A percentile compares a stretch with the other conserved stretches of the same genome.
Conservation (phyloP, 1,284 basidiomycete species). For the Athelia sp. region DNA sequence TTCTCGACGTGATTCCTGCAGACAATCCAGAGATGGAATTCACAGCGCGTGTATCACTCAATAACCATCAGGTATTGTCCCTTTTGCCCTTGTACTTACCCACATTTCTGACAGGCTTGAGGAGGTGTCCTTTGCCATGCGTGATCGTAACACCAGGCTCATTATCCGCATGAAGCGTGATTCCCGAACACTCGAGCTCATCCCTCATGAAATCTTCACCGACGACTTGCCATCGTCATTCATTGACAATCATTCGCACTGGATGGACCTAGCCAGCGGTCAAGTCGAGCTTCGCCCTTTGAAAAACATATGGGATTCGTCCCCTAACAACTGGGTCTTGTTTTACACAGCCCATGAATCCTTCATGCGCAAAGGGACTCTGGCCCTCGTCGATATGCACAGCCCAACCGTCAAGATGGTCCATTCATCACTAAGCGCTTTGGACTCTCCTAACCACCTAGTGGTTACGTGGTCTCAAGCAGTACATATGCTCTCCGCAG, state of each 20-base stretch:
- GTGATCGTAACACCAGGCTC: constrained; percentile 17
- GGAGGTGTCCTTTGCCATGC: constrained; percentile 17
- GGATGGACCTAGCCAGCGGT: constrained; percentile 14
- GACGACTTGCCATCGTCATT: constrained; percentile 21
- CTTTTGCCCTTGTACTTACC: background rate
- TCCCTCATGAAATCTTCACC: constrained; percentile 14
- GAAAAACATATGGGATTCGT: constrained; percentile 13
- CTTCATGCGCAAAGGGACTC: background rate
- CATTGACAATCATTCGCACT: constrained; percentile 19
- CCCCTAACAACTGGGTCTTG: constrained; percentile 18
- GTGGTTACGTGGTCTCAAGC: constrained; percentile 13
- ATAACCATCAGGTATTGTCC: constrained; percentile 15
- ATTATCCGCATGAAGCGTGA: constrained; percentile 11
- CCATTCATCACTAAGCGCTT: constrained; percentile 16
- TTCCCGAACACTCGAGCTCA: constrained; percentile 12
- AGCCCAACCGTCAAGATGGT: constrained; percentile 22
- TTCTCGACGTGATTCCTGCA: constrained; percentile 30
- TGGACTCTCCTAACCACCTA: constrained; percentile 28
- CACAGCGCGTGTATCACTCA: constrained; percentile 19
- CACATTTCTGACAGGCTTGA: background rate
- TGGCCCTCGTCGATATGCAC: constrained; percentile 16
- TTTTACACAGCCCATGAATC: constrained; percentile 5
- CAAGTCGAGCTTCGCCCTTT: constrained; percentile 22
- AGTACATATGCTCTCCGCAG: constrained; percentile 9
- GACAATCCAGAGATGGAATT: constrained; percentile 30